Percentiles rank a stretch among this genome's conserved stretches.
Conservation (phyloP, 1,284 basidiomycete species). For the Ganoderma lingzhi region DNA sequence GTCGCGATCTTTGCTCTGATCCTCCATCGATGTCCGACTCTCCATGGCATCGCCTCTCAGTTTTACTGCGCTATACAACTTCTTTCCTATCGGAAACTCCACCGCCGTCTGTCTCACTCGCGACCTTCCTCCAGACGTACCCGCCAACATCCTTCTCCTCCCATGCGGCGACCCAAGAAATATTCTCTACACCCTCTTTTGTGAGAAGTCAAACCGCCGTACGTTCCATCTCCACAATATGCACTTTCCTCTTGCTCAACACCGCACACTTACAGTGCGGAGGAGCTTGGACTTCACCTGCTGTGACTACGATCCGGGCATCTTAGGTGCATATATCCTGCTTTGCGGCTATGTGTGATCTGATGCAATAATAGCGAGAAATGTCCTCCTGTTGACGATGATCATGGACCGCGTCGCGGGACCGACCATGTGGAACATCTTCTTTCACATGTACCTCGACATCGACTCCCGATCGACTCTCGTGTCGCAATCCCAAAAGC, state of each 20-base stretch:
- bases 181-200: slow-evolving; percentile 57
- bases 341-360: no score
- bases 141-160: slow-evolving; percentile 56
- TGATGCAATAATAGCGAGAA: slow-evolving; percentile 45
- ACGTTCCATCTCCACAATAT: slow-evolving; percentile 11
- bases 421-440: slow-evolving; percentile 60
- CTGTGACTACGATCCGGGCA: slow-evolving; percentile 62
- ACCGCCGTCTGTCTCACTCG: slow-evolving; percentile 57
- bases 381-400: slow-evolving; percentile 46
- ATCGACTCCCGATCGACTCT: slow-evolving; percentile 48
- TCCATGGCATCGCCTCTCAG: slow-evolving; percentile 44
- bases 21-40: background rate
- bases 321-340: slow-evolving; percentile 53
- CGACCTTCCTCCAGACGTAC: slow-evolving; percentile 53
- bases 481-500: slow-evolving; percentile 52
- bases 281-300: slow-evolving; percentile 65
- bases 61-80: slow-evolving; percentile 54
- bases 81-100: slow-evolving; percentile 67
- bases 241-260: slow-evolving; percentile 10
- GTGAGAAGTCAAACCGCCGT: slow-evolving; percentile 21
- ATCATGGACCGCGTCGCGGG: slow-evolving; percentile 44
- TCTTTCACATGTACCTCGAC: slow-evolving; percentile 63
- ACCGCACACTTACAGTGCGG: slow-evolving; percentile 31
- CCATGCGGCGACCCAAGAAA: slow-evolving; percentile 67
- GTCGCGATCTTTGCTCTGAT: background rate